Evolutionary conservation across 164 flowering plant genomes (phyloP), one percentile per base, ranked within the genome.

Genomic region (Vitis labrusca): DNA sequence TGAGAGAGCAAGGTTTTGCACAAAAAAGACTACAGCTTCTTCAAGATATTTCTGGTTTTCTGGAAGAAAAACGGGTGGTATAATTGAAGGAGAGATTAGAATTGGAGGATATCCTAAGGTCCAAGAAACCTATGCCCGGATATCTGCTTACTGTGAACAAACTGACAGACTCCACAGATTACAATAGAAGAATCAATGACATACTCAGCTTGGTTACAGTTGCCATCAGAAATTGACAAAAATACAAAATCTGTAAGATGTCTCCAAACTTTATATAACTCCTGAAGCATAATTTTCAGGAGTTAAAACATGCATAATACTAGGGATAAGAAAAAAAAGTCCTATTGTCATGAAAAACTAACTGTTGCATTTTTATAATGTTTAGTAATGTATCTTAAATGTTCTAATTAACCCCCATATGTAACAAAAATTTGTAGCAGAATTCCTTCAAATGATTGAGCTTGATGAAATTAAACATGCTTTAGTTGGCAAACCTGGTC

Each of bases 141-240:
- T 85, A 27, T 79, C 88, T 13, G 88, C 81, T 10, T 83, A 85
- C 64, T 78, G 84, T 67, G 85, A 85, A 68, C 84, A 85, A 63
- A 73, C 50, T 50, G 88, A 85, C 50, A 75, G 77, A 44, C 85
- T 59, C 82, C 83, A 48, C 76, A 75, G 15, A 61, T 84, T 5
- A 84, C 88, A 10, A 56, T 85, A 0, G 77, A 77, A 76, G 88
- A 85, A 74, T 85, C 86, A 50, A 55, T 85, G 48, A 48, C 47
- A n/a, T 85, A 63, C 69, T 85, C 88, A 5, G 85, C 88, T 69
- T 78, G 82, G 82, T 50, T 85, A 10, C 82, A 85, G 10, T 71
- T 85, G 61, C 71, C 80, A 27, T 10, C 71, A 2, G 47, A 78
- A 29, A 63, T 80, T 71, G 78, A 78, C 32, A 2, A 29, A 37